Evolutionary conservation across 495 filamentous ascomycete genomes (phyloP).

Genomic region (Pseudoneurospora amorphoporcata): DNA sequence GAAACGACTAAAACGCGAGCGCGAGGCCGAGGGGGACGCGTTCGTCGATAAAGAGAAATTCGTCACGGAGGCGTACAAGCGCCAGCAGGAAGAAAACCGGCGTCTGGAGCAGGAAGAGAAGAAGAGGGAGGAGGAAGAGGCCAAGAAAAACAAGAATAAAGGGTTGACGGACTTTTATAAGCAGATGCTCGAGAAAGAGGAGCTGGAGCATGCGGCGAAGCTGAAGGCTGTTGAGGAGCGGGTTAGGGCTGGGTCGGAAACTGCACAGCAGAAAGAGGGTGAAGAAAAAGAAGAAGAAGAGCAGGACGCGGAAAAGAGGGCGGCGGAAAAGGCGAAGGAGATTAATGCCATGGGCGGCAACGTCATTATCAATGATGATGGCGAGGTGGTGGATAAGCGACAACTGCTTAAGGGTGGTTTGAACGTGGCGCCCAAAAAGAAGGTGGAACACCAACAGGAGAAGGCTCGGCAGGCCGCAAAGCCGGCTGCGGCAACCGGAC

Average conservation of each 20-base stretch:
- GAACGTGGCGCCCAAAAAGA: slow-evolving; percentile 60
- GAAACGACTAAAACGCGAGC: slow-evolving; percentile 73
- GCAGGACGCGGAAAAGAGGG: slow-evolving; percentile 43
- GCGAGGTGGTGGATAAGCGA: slow-evolving; percentile 87
- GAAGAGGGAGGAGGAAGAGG: slow-evolving; percentile 55
- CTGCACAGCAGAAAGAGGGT: slow-evolving; percentile 6
- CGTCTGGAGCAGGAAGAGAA: slow-evolving; percentile 75
- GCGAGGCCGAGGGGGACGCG: slow-evolving; percentile 88
- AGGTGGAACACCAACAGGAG: slow-evolving; percentile 25
- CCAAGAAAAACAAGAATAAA: slow-evolving; percentile 51
- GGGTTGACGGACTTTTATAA: slow-evolving; percentile 87
- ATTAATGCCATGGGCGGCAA: slow-evolving; percentile 59
- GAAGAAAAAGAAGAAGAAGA: slow-evolving; percentile 28
- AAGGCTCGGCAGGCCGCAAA: slow-evolving; percentile 24
- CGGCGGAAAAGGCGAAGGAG: slow-evolving; percentile 61
- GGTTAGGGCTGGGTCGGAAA: slow-evolving; percentile 38
- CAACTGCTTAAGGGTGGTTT: slow-evolving; percentile 81
- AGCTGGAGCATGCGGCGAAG: slow-evolving; percentile 62
- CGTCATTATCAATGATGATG: slow-evolving; percentile 82
- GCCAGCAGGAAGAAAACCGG: slow-evolving; percentile 77
- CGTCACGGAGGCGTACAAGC: slow-evolving; percentile 90
- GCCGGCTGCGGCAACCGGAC: slow-evolving; percentile 20
- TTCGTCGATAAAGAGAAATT: slow-evolving; percentile 95
- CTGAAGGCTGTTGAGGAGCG: slow-evolving; percentile 58
- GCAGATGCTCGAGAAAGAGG: slow-evolving; percentile 66